Conservation (phyloP, 1,139 yeast species). For the Schizosaccharomyces versatilis region DNA sequence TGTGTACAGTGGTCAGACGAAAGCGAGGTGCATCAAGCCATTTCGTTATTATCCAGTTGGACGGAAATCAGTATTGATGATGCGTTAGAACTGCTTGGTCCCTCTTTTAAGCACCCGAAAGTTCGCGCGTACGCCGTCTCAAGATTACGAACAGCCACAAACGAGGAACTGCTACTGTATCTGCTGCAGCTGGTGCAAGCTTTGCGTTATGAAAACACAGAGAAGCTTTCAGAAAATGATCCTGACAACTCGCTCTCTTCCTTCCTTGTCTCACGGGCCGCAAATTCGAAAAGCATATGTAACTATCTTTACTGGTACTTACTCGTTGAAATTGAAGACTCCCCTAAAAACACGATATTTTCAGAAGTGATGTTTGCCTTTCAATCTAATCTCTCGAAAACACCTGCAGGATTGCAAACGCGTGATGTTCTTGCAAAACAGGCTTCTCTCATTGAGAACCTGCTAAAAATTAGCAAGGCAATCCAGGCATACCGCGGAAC, state of each 20-base stretch:
- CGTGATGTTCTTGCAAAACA: conserved; percentile 23
- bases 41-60: conserved; percentile 36
- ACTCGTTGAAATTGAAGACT: conserved; percentile 67
- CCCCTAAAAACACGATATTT: conserved; percentile 18
- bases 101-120: conserved; percentile 33
- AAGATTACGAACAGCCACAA: conserved; percentile 53
- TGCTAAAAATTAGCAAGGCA: conserved; percentile 25
- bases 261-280: conserved; percentile 54
- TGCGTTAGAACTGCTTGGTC: conserved; percentile 70
- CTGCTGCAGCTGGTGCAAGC: conserved; percentile 84
- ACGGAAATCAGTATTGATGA: conserved; percentile 78
- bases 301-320: conserved; percentile 82
- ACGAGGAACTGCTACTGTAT: conserved; percentile 31
- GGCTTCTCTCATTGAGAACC: conserved; percentile 23
- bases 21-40: conserved; percentile 54
- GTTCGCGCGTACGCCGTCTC: conserved; percentile 75
- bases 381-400: conserved; percentile 12
- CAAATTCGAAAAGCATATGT: conserved; percentile 44
- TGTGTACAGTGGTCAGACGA: conserved; percentile 79
- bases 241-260: conserved; percentile 36
- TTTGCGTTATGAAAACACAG: conserved; percentile 41
- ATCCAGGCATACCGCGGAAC: conserved; percentile 31
- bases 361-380: conserved; percentile 18
- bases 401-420: conserved; percentile 16
- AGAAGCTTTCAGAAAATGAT: conserved; percentile 1